These are phyloP conservation scores for Coemansia asiatica DNA, from an alignment of 192 early-diverging fungal species.

Conservation along the genomic window DNA sequence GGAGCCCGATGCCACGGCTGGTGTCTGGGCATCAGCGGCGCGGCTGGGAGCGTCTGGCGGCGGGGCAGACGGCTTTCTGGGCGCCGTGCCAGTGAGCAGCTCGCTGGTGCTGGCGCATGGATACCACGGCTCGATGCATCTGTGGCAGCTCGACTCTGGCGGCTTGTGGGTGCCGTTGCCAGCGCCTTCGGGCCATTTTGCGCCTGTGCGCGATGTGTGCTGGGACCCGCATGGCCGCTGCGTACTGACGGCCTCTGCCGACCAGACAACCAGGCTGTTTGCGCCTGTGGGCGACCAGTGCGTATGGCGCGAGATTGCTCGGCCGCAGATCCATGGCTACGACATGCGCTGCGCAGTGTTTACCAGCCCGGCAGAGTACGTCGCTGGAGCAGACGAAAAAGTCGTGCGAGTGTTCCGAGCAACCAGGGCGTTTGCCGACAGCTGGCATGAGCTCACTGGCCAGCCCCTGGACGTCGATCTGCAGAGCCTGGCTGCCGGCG, in stretches of 20 bases:
- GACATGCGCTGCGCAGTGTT: constrained; percentile 87
- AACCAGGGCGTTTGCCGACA: constrained; percentile 72
- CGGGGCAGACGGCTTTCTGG: constrained; percentile 73
- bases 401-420: constrained; percentile 87
- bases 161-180: constrained; percentile 67
- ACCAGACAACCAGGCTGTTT: constrained; percentile 88
- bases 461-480: neutral
- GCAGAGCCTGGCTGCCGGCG: constrained; percentile 61
- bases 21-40: constrained; percentile 80
- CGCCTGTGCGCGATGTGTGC: constrained; percentile 70
- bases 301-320: constrained; percentile 90
- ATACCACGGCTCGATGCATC: constrained; percentile 80
- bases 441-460: constrained; percentile 45
- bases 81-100: constrained; percentile 66
- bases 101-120: constrained; percentile 70
- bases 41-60: constrained; percentile 79
- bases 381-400: constrained; percentile 93
- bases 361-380: constrained; percentile 68
- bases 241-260: constrained; percentile 74
- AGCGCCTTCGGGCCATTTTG: constrained; percentile 80
- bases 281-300: constrained; percentile 45
- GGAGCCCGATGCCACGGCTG: constrained; percentile 73
- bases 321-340: constrained; percentile 97
- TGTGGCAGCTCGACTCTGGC: constrained; percentile 69
- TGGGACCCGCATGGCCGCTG: constrained; percentile 80